These are phyloP conservation scores for Colletotrichum limetticola DNA, from an alignment of 2,329 filamentous ascomycete genomes.

Conservation along the genomic window DNA sequence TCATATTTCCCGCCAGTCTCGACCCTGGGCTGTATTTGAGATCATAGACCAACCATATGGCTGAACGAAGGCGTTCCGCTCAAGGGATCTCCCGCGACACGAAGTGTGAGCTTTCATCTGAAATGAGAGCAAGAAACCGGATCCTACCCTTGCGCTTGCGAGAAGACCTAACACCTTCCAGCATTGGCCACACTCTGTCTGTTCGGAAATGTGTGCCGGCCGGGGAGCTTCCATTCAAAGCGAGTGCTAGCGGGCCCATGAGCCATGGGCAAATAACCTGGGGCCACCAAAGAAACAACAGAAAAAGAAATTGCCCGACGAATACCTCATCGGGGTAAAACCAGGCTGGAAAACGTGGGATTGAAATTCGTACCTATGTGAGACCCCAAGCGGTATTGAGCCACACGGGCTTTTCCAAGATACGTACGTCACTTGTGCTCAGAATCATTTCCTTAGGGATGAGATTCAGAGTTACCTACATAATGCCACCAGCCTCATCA, in stretches of 20 bases:
- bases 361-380: slow-evolving; percentile 2
- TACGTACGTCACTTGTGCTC: slow-evolving; percentile 33
- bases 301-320: not conserved
- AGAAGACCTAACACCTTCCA: not conserved
- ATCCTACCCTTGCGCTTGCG: not conserved
- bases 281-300: not conserved
- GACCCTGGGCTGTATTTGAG: slow-evolving; percentile 6
- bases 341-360: slow-evolving; percentile 23
- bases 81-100: slow-evolving; percentile 25
- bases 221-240: slow-evolving; percentile 23
- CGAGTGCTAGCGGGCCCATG: slow-evolving; percentile 16
- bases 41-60: slow-evolving; percentile 10
- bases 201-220: slow-evolving; percentile 6
- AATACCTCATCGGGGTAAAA: slow-evolving; percentile 8
- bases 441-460: not conserved
- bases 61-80: slow-evolving; percentile 2
- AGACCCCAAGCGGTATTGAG: slow-evolving; percentile 15
- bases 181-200: not conserved
- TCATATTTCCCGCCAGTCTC: not conserved
- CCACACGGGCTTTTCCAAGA: slow-evolving; percentile 22
- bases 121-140: slow-evolving; percentile 4
- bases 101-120: slow-evolving; percentile 1
- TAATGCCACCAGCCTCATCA: slow-evolving; percentile 32
- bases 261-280: slow-evolving; percentile 1
- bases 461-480: slow-evolving; percentile 7